Percentiles rank a stretch among this genome's conserved stretches.
Evolutionary conservation across 208 protist species (phyloP).

Genomic region (Leishmania mexicana): DNA sequence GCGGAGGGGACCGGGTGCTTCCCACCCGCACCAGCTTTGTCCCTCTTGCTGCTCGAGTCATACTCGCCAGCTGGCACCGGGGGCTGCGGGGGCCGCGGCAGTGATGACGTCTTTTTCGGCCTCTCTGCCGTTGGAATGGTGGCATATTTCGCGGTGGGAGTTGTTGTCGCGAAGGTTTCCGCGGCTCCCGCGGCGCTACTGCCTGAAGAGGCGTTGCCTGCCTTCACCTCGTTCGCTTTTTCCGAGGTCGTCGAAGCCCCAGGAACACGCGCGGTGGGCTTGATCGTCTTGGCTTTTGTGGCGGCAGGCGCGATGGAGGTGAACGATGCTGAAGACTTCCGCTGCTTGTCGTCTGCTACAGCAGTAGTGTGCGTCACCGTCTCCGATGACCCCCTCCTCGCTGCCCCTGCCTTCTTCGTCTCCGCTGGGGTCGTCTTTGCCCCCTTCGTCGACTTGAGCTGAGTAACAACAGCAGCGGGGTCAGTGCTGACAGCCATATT

Average conservation of each 20-base stretch:
- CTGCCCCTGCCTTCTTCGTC: slow-evolving; percentile 18
- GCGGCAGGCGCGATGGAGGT: background rate
- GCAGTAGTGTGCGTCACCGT: background rate
- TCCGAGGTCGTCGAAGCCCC: background rate
- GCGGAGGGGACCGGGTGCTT: background rate
- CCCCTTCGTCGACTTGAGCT: background rate
- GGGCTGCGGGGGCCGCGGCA: background rate
- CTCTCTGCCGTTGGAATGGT: background rate
- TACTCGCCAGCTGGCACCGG: slow-evolving; percentile 15
- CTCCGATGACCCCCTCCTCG: slow-evolving; percentile 2
- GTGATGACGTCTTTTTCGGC: background rate
- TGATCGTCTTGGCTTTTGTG: background rate
- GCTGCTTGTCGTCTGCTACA: background rate
- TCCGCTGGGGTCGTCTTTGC: background rate
- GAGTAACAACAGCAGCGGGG: background rate
- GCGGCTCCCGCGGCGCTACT: background rate
- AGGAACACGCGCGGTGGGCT: background rate
- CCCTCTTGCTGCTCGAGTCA: background rate
- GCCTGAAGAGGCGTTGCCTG: background rate
- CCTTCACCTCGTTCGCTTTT: background rate
- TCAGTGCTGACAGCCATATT: background rate
- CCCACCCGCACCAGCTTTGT: background rate
- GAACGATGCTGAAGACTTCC: background rate
- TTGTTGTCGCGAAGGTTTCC: background rate
- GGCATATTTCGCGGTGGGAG: background rate